Base-by-base conservation (phyloP, 208 protist species). In the Acanthamoeba royreba region DNA sequence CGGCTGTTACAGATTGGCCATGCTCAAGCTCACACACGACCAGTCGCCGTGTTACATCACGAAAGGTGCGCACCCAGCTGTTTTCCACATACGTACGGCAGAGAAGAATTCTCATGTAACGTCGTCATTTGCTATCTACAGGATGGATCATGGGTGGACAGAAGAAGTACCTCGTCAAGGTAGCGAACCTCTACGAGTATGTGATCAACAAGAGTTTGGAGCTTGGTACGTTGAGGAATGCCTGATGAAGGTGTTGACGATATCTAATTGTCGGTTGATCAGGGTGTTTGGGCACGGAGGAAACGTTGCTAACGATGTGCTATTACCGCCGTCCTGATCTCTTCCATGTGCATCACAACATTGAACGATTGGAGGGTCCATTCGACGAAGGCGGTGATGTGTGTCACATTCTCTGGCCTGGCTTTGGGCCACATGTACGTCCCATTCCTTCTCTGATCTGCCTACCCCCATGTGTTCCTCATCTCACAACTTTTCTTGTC, bases 201-300 rank as follows among this genome's bases (percentile, higher is more conserved):
- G 13, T 90, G 4, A 11, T 90, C 1, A 72, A 61, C 49, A 72
- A 66, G 40, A 49, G 49, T 0, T 35, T 90, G 7, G 83, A 90
- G 28, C 52, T 90, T 2, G 83, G 83, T 90, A 72, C 33, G 81
- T n/a, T 53, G 7, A 3, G n/a, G n/a, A n/a, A n/a, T n/a, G n/a
- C n/a, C n/a, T n/a, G n/a, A n/a, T n/a, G n/a, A n/a, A n/a, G n/a
- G n/a, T n/a, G n/a, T n/a, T n/a, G n/a, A n/a, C n/a, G n/a, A n/a
- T n/a, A n/a, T n/a, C n/a, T n/a, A n/a, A n/a, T n/a, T n/a, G n/a
- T n/a, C n/a, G n/a, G n/a, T n/a, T n/a, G n/a, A n/a, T n/a, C 83
- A 90, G 83, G 83, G 1, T 90, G 83, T n/a, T 22, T 90, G 19
- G 83, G 83, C 1, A 90, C 83, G 83, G 83, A 90, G 55, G 83